Conservation (phyloP, 2,329 filamentous ascomycete genomes). For the Penicillium sp. region DNA sequence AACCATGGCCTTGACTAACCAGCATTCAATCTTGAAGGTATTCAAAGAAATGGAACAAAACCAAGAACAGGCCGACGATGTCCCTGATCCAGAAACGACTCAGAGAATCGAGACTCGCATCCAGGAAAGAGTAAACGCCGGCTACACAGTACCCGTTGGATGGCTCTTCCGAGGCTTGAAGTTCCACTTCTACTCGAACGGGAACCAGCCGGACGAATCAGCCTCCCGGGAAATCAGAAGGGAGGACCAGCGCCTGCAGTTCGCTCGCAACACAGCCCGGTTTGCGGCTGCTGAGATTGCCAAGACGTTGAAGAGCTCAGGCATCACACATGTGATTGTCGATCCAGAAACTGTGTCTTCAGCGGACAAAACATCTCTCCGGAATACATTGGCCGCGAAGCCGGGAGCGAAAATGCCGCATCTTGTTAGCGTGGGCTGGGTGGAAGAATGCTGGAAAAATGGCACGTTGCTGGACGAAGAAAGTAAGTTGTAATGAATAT, state of each 20-base stretch:
- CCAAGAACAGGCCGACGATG: conserved; percentile 21
- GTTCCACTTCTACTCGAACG: conserved; percentile 35
- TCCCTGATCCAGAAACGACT: conserved; percentile 44
- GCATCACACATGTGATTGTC: conserved; percentile 66
- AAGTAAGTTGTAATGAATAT: conserved; percentile 26
- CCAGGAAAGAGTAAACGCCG: conserved; percentile 36
- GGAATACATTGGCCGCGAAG: conserved; percentile 22
- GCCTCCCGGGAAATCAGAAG: not conserved
- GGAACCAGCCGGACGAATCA: not conserved
- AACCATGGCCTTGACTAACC: not conserved
- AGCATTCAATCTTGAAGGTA: conserved; percentile 21
- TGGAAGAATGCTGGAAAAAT: conserved; percentile 71
- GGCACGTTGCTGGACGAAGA: conserved; percentile 74
- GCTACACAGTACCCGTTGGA: conserved; percentile 31
- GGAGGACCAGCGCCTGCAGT: conserved; percentile 26
- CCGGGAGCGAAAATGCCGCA: conserved; percentile 51
- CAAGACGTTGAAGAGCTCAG: conserved; percentile 43
- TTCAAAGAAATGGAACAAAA: conserved; percentile 35
- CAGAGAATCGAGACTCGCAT: conserved; percentile 50
- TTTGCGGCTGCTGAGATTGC: conserved; percentile 61
- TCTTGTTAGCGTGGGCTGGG: conserved; percentile 62
- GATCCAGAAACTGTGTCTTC: conserved; percentile 39
- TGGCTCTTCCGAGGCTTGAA: conserved; percentile 44
- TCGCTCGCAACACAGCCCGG: conserved; percentile 50
- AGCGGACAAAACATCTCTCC: conserved; percentile 35